phyloP scores from a whole-genome alignment of 2,329 filamentous ascomycete species.

The Apiospora phragmitis region DNA sequence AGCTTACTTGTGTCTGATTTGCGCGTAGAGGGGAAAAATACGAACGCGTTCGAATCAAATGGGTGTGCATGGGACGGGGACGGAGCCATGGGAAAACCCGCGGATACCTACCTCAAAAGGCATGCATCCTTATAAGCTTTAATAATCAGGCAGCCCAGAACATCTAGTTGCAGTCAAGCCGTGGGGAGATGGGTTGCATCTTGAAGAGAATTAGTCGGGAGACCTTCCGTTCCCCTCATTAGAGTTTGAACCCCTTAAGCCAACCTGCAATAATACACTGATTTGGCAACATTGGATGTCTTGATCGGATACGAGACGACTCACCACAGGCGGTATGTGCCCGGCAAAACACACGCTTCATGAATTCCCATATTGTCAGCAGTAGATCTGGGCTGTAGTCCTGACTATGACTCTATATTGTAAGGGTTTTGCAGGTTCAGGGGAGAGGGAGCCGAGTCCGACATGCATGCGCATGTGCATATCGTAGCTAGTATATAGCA shows the following conservation, averaged over 20 bases:
- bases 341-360: background rate
- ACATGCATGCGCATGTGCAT: background rate
- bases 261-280: background rate
- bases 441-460: background rate
- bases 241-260: conserved; percentile 4
- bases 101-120: background rate
- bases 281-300: background rate
- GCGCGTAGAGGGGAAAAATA: background rate
- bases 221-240: background rate
- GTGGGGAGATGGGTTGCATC: background rate
- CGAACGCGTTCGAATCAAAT: background rate
- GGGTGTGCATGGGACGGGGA: background rate
- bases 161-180: background rate
- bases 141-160: background rate
- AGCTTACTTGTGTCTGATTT: background rate
- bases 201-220: conserved; percentile 2
- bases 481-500: background rate
- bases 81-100: background rate
- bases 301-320: background rate
- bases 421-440: background rate
- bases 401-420: background rate
- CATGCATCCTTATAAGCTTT: conserved; percentile 4
- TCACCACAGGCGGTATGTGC: background rate
- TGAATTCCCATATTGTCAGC: background rate
- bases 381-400: background rate